Percentiles rank a stretch among this genome's conserved stretches.
These are phyloP conservation scores for Lomentospora prolificans DNA, from an alignment of 2,329 filamentous ascomycete genomes.

Conservation along the genomic window DNA sequence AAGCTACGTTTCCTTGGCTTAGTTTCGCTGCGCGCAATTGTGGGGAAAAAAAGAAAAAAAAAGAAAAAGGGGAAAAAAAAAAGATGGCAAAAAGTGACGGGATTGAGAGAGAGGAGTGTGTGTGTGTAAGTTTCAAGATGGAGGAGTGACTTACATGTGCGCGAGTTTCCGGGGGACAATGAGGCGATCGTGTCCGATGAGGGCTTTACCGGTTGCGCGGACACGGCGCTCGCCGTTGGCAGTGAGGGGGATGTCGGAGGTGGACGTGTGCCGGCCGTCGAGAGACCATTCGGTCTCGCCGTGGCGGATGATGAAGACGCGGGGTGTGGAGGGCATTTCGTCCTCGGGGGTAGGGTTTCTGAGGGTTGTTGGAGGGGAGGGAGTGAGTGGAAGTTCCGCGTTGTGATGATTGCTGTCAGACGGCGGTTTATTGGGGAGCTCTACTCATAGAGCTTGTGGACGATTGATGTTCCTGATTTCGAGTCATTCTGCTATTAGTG, in stretches of 20 bases:
- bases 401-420: no score
- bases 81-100: conserved; percentile 8
- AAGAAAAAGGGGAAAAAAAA: background rate
- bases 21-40: no score
- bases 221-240: conserved; percentile 69
- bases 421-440: no score
- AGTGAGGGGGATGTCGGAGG: conserved; percentile 79
- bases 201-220: conserved; percentile 65
- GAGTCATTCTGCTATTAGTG: no score
- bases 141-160: conserved; percentile 59
- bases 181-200: conserved; percentile 74
- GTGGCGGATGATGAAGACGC: conserved; percentile 76
- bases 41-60: conserved; percentile 8
- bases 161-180: conserved; percentile 75
- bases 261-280: conserved; percentile 73
- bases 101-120: background rate
- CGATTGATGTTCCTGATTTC: no score
- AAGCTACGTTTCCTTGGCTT: conserved; percentile 44
- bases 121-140: background rate
- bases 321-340: conserved; percentile 42
- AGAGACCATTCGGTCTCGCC: conserved; percentile 96
- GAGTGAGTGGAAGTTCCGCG: no score
- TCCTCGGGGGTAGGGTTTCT: no score
- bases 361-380: no score
- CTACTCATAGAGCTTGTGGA: no score